phyloP scores from a whole-genome alignment of 1,139 yeast species.

The Candida sp. region DNA sequence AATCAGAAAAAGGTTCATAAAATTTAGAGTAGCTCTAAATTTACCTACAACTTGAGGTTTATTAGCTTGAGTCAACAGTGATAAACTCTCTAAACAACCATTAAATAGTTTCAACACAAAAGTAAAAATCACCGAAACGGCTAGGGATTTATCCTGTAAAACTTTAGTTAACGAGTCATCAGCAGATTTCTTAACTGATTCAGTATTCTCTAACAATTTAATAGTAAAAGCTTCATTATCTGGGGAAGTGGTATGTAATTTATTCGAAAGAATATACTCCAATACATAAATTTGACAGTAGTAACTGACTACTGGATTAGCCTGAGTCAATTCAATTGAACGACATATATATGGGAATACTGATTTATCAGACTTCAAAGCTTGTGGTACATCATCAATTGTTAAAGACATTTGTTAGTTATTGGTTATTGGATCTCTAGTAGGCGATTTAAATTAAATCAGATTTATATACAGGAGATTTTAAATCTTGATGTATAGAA shows the following conservation, averaged over 20 bases:
- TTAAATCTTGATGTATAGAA: too few species aligned
- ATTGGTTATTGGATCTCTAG: too few species aligned
- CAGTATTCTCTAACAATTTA: constrained; percentile 61
- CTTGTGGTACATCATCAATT: constrained; percentile 21
- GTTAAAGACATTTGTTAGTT: constrained; percentile 9
- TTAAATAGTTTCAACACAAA: constrained; percentile 65
- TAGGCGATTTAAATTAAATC: too few species aligned
- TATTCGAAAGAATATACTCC: constrained; percentile 57
- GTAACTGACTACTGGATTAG: constrained; percentile 55
- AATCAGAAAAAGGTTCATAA: constrained; percentile 26
- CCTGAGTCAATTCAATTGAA: constrained; percentile 45
- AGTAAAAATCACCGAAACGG: constrained; percentile 55
- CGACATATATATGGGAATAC: constrained; percentile 46
- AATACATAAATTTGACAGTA: constrained; percentile 61
- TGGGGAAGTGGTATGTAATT: constrained; percentile 51
- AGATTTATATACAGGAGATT: too few species aligned
- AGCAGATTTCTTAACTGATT: constrained; percentile 38
- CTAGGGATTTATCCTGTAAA: constrained; percentile 53
- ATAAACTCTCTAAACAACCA: constrained; percentile 31
- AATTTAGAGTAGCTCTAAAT: constrained; percentile 35
- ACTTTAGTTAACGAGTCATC: constrained; percentile 38
- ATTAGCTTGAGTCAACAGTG: constrained; percentile 20
- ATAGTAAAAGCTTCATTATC: constrained; percentile 59
- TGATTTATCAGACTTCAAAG: constrained; percentile 29
- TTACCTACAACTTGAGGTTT: constrained; percentile 24